Evolutionary conservation across 352 stramenopile genomes (phyloP).

Genomic region (Saprolegnia diclina): DNA sequence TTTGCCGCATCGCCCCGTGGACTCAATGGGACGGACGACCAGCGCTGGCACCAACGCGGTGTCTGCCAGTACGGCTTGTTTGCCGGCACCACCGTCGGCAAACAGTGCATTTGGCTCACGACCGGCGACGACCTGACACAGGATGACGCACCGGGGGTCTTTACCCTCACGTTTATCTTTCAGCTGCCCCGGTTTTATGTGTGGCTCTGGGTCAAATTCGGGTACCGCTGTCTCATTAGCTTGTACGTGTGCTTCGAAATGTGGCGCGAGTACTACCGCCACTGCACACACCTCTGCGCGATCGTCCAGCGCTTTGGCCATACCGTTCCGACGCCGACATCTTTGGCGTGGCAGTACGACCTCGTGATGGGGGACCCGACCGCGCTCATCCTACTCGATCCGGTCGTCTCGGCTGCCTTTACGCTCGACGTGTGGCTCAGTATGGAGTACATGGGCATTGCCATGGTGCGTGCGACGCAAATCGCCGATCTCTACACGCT

Average conservation of each 20-base stretch:
- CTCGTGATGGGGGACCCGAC: slow-evolving; percentile 2
- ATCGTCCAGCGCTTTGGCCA: background rate
- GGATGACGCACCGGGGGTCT: background rate
- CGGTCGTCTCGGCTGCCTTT: background rate
- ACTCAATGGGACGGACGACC: background rate
- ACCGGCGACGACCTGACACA: background rate
- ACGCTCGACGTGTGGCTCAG: slow-evolving; percentile 15
- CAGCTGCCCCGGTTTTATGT: background rate
- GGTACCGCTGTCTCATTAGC: background rate
- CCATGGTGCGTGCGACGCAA: slow-evolving; percentile 15
- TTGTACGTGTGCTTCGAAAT: background rate
- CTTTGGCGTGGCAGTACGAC: background rate
- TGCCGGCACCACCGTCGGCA: background rate
- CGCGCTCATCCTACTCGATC: background rate
- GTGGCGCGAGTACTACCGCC: background rate
- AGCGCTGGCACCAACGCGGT: background rate
- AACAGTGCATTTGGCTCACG: background rate
- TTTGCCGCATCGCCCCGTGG: background rate
- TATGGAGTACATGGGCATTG: slow-evolving; percentile 19
- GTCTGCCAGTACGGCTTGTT: background rate
- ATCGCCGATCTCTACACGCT: background rate
- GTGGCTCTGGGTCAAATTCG: background rate
- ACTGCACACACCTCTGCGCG: background rate
- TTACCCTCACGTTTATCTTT: background rate
- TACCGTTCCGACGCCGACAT: background rate